These are phyloP conservation scores for Actinomucor elegans DNA, from an alignment of 371 early-diverging fungal genomes.

Conservation along the genomic window DNA sequence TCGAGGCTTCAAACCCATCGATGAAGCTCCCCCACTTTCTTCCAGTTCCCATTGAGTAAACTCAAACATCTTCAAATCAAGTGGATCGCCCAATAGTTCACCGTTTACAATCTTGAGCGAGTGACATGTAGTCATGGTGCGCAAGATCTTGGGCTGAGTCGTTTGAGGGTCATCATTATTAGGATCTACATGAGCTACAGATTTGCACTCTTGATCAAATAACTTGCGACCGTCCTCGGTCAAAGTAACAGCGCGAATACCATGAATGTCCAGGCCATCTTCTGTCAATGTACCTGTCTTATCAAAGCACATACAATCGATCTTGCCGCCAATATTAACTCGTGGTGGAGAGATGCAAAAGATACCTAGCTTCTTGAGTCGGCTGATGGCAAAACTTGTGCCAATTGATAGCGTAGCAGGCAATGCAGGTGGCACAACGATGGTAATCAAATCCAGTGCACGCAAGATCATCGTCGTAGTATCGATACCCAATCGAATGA, in stretches of 20 bases:
- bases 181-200: slow-evolving; percentile 24
- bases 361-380: slow-evolving; percentile 83
- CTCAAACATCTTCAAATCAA: slow-evolving; percentile 99
- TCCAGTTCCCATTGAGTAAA: slow-evolving; percentile 92
- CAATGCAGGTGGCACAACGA: slow-evolving; percentile 95
- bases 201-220: slow-evolving; percentile 43
- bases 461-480: slow-evolving; percentile 74
- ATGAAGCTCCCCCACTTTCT: slow-evolving; percentile 66
- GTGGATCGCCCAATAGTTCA: slow-evolving; percentile 94
- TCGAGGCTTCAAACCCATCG: slow-evolving; percentile 38
- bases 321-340: slow-evolving; percentile 95
- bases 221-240: slow-evolving; percentile 20
- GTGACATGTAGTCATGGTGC: slow-evolving; percentile 96
- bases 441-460: slow-evolving; percentile 92
- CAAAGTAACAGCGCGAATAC: slow-evolving; percentile 61
- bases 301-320: slow-evolving; percentile 98
- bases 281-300: slow-evolving; percentile 99
- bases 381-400: slow-evolving; percentile 87
- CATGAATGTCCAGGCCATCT: slow-evolving; percentile 96
- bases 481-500: slow-evolving; percentile 75
- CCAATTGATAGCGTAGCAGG: slow-evolving; percentile 98
- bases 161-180: slow-evolving; percentile 12
- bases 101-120: slow-evolving; percentile 90
- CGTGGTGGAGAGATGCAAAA: slow-evolving; percentile 94
- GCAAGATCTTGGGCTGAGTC: slow-evolving; percentile 46